Evolutionary conservation across 257 asterid genomes (phyloP).

Genomic region (Solanum bulbocastanum): DNA sequence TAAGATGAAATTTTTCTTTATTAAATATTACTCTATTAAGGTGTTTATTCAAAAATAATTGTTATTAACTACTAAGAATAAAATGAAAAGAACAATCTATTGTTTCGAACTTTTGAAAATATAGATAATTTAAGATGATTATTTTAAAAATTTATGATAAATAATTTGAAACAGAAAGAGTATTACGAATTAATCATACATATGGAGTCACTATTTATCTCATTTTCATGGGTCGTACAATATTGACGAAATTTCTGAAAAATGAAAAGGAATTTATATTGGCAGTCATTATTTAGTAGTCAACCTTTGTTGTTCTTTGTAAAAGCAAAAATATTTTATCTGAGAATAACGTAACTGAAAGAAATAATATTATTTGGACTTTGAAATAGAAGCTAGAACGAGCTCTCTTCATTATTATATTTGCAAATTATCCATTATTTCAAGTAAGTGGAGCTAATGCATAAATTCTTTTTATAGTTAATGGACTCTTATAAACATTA

Average conservation of each 20-base stretch:
- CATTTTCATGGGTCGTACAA: background rate
- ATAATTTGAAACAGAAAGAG: background rate
- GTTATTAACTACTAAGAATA: background rate
- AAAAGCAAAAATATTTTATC: background rate
- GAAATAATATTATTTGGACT: background rate
- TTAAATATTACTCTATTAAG: background rate
- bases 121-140: background rate
- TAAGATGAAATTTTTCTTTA: background rate
- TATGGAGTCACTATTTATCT: background rate
- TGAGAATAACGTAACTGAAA: background rate
- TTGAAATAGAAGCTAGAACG: background rate
- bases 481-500: background rate
- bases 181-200: background rate
- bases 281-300: background rate
- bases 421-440: background rate
- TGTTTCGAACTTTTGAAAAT: fast-evolving
- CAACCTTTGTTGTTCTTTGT: background rate
- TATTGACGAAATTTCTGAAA: background rate
- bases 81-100: background rate
- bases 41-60: background rate
- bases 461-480: background rate
- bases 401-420: background rate
- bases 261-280: background rate
- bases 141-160: background rate
- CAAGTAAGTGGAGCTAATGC: background rate